phyloP scores from a whole-genome alignment of 441 rosid species.

The Gossypium davidsonii region DNA sequence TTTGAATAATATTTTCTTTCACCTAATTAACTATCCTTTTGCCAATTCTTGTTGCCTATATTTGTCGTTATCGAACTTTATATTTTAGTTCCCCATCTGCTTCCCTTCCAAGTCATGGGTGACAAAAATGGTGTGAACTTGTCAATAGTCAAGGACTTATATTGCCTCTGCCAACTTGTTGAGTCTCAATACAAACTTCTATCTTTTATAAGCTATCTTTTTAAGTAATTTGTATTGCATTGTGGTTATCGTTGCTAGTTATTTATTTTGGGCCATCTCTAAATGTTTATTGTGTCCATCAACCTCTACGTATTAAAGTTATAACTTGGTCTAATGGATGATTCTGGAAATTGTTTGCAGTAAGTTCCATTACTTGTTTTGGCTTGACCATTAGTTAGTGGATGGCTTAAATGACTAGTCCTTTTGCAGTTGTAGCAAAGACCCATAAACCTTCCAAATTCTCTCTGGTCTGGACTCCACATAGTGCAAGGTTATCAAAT shows the following conservation, averaged over 20 bases:
- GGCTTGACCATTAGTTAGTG: background rate
- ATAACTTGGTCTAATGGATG: background rate
- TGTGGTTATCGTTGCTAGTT: background rate
- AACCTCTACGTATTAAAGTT: background rate
- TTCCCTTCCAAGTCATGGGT: background rate
- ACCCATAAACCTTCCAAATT: constrained; percentile 48
- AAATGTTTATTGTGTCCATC: background rate
- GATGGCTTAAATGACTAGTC: constrained; percentile 11
- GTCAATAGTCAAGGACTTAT: background rate
- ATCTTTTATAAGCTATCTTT: background rate
- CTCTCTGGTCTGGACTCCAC: constrained; percentile 75
- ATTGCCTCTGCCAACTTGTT: background rate
- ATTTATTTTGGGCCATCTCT: background rate
- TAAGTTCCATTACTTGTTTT: constrained; percentile 12
- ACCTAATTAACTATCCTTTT: background rate
- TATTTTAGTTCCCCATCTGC: background rate
- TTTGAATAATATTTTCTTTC: background rate
- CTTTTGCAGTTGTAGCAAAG: constrained; percentile 40
- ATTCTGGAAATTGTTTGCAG: constrained; percentile 7
- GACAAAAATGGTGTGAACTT: background rate
- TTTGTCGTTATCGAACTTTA: background rate
- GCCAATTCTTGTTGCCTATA: background rate
- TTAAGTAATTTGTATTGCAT: background rate
- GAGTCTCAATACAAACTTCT: background rate
- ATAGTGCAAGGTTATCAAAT: constrained; percentile 36